Evolutionary conservation across 495 filamentous ascomycete genomes (phyloP), one percentile per base, ranked within the genome.

Genomic region (Xylaria venustula): DNA sequence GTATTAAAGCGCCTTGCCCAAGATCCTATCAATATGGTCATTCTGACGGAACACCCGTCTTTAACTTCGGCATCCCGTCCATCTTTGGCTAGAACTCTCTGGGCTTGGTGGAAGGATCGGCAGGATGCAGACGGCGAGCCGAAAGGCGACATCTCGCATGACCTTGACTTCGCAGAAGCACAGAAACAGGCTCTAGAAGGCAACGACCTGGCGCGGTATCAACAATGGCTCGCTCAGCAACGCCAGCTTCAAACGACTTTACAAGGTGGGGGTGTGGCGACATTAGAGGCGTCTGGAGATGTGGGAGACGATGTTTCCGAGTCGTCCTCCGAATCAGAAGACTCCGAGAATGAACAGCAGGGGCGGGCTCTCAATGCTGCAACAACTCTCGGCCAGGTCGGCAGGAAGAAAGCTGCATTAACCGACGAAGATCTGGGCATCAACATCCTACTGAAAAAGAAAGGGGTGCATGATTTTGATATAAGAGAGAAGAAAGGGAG

Each of bases 401-500:
- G 86, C 66, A 82, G 91, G 57, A 89, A 90, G 60, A 95, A 95
- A 71, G 83, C 91, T 15, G 90, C 87, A 0, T 76, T 93, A 8
- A 91, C 81, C 36, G 91, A 96, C 62, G 89, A 90, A 65, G 94
- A 97, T 59, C 76, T 98, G 0, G 94, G 94, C 6, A 85, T 98
- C 61, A 96, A 93, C 67, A 83, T 99, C 59, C 79, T 99, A 5
- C 77, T 98, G n/a, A 89, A 93, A 40, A 85, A 89, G 30, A 92
- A 93, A 67, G 88, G 87, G 17, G 84, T 95, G 17, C 90, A 92
- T 71, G 94, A 99, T 71, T 99, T 88, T 60, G 91, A 96, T 67
- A 90, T 97, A 7, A 84, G 90, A n/a, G 88, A 88, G 15, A 96
- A 96, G 67, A 97, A 92, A 71, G 95, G 94, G 19, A 82, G 92